Conservation (phyloP, 73 alveolate species). For the Stentor roeselii region DNA sequence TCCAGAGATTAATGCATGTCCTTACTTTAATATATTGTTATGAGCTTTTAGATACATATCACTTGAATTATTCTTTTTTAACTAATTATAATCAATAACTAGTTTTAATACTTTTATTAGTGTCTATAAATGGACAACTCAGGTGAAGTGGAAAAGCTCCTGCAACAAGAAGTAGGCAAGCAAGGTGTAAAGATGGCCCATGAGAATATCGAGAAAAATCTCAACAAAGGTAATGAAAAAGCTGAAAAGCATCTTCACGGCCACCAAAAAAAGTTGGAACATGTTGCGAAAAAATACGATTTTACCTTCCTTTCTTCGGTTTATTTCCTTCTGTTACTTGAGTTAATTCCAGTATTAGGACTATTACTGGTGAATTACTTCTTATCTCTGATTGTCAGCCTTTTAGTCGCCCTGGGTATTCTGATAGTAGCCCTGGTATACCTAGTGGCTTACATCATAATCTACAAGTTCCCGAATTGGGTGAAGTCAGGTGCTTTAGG, state of each 20-base stretch:
- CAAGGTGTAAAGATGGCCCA: neutral
- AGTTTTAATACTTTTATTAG: no score
- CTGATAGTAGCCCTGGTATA: neutral
- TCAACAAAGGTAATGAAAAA: neutral
- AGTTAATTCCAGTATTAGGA: neutral
- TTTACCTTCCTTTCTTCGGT: neutral
- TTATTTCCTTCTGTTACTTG: neutral
- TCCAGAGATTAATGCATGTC: no score
- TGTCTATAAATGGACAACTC: neutral
- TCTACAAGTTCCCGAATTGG: neutral
- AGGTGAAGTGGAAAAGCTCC: neutral
- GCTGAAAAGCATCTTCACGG: neutral
- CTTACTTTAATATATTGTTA: no score
- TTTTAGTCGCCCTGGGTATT: neutral
- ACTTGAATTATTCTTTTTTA: no score
- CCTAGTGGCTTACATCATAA: neutral
- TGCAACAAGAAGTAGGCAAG: neutral
- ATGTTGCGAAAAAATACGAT: neutral
- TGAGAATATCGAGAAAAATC: neutral
- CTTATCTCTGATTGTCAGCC: neutral
- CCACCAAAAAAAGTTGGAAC: neutral
- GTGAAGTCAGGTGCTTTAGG: neutral
- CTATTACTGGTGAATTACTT: neutral
- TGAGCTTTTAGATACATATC: no score
- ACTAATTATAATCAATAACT: no score